phyloP scores from a whole-genome alignment of 805 yeast species.

The Candida lessepsii region DNA sequence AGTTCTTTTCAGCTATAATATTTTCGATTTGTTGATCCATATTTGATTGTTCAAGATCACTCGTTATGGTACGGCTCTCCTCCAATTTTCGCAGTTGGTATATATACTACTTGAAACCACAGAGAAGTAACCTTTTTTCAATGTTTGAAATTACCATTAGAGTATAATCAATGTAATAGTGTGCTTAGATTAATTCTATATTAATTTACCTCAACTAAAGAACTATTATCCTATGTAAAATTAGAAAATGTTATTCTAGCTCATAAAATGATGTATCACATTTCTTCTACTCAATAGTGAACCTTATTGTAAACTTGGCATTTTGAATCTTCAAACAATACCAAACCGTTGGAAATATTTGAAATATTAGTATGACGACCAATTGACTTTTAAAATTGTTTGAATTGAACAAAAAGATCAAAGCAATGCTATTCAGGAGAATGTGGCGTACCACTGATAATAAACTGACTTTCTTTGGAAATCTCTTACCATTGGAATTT shows the following conservation, averaged over 20 bases:
- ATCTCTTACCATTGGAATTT: background rate
- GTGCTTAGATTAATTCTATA: no score
- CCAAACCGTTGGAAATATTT: conserved; percentile 11
- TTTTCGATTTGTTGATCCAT: conserved; percentile 1
- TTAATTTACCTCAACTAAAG: no score
- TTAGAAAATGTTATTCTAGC: no score
- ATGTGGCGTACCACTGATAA: conserved; percentile 4
- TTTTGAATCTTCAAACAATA: conserved; percentile 9
- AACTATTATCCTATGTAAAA: no score
- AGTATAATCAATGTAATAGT: no score
- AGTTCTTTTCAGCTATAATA: background rate
- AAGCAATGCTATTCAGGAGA: conserved; percentile 1
- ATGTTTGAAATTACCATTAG: no score
- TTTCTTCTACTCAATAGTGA: conserved; percentile 1
- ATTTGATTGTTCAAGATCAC: no score
- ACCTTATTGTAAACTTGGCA: conserved; percentile 6
- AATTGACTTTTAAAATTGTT: background rate
- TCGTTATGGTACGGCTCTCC: background rate
- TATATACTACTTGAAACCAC: background rate
- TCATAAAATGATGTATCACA: conserved; percentile 1
- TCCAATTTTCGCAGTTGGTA: background rate
- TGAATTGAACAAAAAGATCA: conserved; percentile 3
- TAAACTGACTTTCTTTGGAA: background rate
- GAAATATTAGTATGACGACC: background rate
- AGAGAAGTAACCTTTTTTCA: no score